Base-by-base conservation (phyloP, 345 rosid species). In the Citrus sp. region DNA sequence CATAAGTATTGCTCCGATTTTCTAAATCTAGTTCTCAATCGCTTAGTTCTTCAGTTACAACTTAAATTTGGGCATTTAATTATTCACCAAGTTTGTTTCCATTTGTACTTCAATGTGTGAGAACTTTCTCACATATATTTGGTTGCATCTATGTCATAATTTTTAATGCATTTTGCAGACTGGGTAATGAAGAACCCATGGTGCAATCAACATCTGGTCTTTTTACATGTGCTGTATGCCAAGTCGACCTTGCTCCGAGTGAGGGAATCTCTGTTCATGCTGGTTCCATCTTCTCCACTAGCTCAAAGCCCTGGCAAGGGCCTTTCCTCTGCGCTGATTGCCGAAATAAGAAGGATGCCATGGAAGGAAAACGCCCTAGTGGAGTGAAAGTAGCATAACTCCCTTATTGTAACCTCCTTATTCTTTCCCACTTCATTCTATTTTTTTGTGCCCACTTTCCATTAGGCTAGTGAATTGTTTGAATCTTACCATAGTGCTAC, bases 361-460 rank as follows among this genome's bases (percentile, higher is more conserved):
- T 93, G 98, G 98, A 95, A 91, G 98, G 98, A 46, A 93, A 95
- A 80, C 90, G 94, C 19, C 93, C 93, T 0, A 89, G 94, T 3
- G 97, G 93, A 62, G 90, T 91, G 9, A 88, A 86, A 87, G 97
- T 91, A 75, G 87, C 85, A 1, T 90, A 85, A 64, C 70, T 74
- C 30, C 60, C 59, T 72, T 54, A 56, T 78, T 79, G 56, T 65
- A 76, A 78, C 74, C 64, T 51, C 42, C 34, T 75, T 80, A 81
- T 85, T 86, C 84, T 83, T 87, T 82, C 76, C 77, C 71, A 27
- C 72, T 64, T 70, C 27, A 67, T 71, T 84, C 35, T 24, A 25
- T 22, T 77, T 78, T 56, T 54, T 56, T 74, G 51, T 27, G 22
- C 49, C 78, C 2, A 16, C 75, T 55, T 72, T 49, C 81, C 35